Evolutionary conservation across 108 stramenopile genomes (phyloP), one percentile per base, ranked within the genome.

Genomic region (Skeletonema costatum): DNA sequence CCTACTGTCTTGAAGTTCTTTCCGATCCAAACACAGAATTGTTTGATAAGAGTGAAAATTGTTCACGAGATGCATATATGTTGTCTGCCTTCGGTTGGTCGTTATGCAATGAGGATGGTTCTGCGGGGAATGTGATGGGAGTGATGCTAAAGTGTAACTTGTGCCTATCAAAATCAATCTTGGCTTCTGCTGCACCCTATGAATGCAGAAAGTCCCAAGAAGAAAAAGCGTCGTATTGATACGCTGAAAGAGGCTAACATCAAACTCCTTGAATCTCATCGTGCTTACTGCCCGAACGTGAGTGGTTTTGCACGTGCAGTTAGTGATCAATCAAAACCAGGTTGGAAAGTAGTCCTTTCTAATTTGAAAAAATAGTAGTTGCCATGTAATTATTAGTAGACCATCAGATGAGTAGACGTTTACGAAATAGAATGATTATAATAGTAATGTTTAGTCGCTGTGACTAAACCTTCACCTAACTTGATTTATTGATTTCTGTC

Each of bases 241-340:
- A n/a, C 9, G 17, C 16, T 13, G 41, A 4, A 48, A 16, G 64
- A 78, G 25, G 60, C 74, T 17, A 58, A 30, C 11, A 13, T 81
- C 17, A 42, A 71, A 17, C 63, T 81, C 2, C 46, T 81, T 33
- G 58, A 76, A 16, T 81, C 80, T 10, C 80, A 81, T n/a, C 74
- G 80, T 11, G 53, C 64, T 2, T 81, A 81, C 53, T 81, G 80
- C 42, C 80, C 80, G 0, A 64, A 65, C 46, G 53, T 64, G 9
- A 65, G 71, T 25, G 78, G 78, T 1, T 80, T 80, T 80, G 56
- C 78, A 14, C 44, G 50, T 50, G 36, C 35, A 2, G 32, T 39
- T n/a, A 35, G 50, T 36, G 59, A 56, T 48, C 36, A 48, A 48
- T 66, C 71, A 19, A 19, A 73, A 21, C 66, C 78, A 30, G 78